Percentiles rank a stretch among this genome's conserved stretches.
phyloP scores from a whole-genome alignment of 805 yeast genomes.

The Cyberlindnera xishuangbannaensis region DNA sequence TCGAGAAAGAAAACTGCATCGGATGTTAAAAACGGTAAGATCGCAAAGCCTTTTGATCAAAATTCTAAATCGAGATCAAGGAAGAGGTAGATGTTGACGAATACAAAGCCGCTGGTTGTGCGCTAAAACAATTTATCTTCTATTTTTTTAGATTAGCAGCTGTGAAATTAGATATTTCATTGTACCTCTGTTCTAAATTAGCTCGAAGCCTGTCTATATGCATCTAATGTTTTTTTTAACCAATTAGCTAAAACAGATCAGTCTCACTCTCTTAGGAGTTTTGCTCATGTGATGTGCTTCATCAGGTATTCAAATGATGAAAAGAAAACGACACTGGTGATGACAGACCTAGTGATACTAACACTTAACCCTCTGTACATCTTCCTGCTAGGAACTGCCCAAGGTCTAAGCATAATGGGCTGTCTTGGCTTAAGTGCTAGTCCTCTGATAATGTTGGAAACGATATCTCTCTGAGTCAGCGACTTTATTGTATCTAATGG shows the following conservation, averaged over 20 bases:
- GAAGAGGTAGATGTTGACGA: no score
- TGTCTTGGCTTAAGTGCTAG: slow-evolving; percentile 38
- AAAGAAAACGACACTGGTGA: slow-evolving; percentile 73
- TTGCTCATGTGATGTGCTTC: slow-evolving; percentile 48
- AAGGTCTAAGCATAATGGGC: slow-evolving; percentile 29
- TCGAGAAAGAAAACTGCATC: no score
- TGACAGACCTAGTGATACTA: slow-evolving; percentile 61
- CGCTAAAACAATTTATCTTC: no score
- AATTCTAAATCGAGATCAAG: no score
- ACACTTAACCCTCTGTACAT: slow-evolving; percentile 78
- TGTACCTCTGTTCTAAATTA: no score
- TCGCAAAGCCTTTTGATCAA: no score
- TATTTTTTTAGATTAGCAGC: no score
- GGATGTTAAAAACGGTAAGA: no score
- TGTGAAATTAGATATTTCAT: no score
- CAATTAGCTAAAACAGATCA: no score
- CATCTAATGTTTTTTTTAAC: slow-evolving; percentile 7
- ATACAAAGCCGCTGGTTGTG: no score
- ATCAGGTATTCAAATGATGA: slow-evolving; percentile 63
- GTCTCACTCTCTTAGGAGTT: no score
- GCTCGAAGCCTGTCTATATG: neutral
- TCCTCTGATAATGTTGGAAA: slow-evolving; percentile 56
- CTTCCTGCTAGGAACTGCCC: slow-evolving; percentile 37
- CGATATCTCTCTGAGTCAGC: slow-evolving; percentile 66
- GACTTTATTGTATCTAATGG: slow-evolving; percentile 81